Evolutionary conservation across 1,139 yeast genomes (phyloP).

Genomic region (Taiozyma onychis): DNA sequence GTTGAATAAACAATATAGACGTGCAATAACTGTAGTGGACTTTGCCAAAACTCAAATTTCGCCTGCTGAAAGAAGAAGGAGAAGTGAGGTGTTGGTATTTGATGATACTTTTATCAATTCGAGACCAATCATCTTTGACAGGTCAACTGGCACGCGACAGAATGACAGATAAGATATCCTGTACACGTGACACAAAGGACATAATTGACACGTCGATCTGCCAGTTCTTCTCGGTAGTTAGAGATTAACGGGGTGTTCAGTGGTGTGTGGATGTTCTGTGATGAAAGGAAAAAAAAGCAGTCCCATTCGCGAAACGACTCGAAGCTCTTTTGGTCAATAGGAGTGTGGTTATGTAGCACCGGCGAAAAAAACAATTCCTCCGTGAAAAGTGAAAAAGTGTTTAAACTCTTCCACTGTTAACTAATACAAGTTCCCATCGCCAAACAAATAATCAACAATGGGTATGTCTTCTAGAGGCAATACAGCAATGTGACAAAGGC

Average conservation of each 20-base stretch:
- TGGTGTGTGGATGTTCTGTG: background rate
- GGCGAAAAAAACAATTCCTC: background rate
- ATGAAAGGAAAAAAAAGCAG: slow-evolving; percentile 1
- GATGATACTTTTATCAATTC: no score
- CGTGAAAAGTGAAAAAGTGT: slow-evolving; percentile 1
- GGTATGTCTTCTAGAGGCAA: background rate
- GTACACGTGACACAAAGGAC: background rate
- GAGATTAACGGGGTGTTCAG: no score
- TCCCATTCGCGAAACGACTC: slow-evolving; percentile 1
- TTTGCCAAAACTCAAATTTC: no score
- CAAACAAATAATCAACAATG: slow-evolving; percentile 2
- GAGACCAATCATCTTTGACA: background rate
- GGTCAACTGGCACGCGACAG: background rate
- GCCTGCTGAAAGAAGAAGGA: no score
- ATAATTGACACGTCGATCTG: background rate
- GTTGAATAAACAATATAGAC: background rate
- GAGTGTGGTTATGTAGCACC: background rate
- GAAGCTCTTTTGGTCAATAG: background rate
- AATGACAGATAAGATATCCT: background rate
- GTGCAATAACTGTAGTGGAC: no score
- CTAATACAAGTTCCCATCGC: background rate
- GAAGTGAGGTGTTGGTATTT: background rate
- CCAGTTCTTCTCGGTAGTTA: background rate
- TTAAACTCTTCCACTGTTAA: background rate
- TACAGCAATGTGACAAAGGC: background rate